Base-by-base conservation (phyloP, 208 protist species). In the Crithidia fasciculata region DNA sequence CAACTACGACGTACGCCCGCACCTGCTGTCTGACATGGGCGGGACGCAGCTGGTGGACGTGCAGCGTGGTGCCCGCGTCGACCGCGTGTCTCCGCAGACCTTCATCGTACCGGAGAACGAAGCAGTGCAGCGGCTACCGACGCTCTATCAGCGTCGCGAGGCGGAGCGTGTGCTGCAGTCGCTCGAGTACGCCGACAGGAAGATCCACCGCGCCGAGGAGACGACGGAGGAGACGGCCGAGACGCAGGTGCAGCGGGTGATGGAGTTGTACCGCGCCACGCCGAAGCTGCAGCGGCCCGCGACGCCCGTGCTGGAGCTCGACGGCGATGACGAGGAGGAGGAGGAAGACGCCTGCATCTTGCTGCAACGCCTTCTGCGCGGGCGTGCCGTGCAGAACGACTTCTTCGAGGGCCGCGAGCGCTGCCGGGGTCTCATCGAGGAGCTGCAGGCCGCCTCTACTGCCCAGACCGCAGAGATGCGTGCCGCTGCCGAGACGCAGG, bases 401-500 rank as follows among this genome's bases (percentile, higher is more conserved):
- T 97, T 97, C 85, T 97, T 96, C 76, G 95, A 98, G 59, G 95
- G 95, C 18, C 96, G 96, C 60, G 95, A 97, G 79, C 86, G 95
- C 13, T 96, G 93, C 79, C 84, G 90, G 56, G 93, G 92, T 12
- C 90, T 98, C 47, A 98, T 98, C 55, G 86, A 91, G 60, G 95
- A 98, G 72, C 74, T 98, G 72, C 93, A 97, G 85, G 92, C 91
- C 2, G 95, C 93, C 37, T 94, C 88, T 15, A 87, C 90, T 61
- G 93, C 92, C 10, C 95, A 96, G 71, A 83, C 86, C n/a, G 86
- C 83, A 19, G 83, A 95, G 65, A 82, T 69, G 61, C 61, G 53
- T 8, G 72, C 60, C 2, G 78, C 83, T 13, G 72, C 72, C 19
- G 83, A 89, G 66, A 69, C 73, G 57, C 59, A 59, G 40, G 81